Conservation (phyloP, 805 yeast genomes). For the Wickerhamomyces mucosus region DNA sequence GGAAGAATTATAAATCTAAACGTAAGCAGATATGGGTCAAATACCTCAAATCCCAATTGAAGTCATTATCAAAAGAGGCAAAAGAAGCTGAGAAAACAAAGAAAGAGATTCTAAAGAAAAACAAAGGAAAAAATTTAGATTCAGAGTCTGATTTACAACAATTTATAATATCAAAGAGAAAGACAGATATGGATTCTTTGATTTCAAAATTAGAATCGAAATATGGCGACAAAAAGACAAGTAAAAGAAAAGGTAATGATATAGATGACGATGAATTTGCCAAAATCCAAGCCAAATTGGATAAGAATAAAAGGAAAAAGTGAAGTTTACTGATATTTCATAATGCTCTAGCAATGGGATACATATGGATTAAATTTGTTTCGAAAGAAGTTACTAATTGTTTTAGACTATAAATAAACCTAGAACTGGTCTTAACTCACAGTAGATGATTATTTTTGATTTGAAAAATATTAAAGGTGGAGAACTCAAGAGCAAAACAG, state of each 20-base stretch:
- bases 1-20: constrained; percentile 40
- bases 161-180: constrained; percentile 39
- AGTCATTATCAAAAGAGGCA: constrained; percentile 43
- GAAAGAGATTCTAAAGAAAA: constrained; percentile 26
- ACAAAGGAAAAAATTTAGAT: constrained; percentile 16
- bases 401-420: too few relatives aligned
- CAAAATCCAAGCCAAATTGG: constrained; percentile 30
- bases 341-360: too few relatives aligned
- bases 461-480: too few relatives aligned
- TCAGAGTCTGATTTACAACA: constrained; percentile 34
- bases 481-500: too few relatives aligned
- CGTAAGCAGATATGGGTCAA: constrained; percentile 38
- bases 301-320: constrained; percentile 19
- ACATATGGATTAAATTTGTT: too few relatives aligned
- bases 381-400: too few relatives aligned
- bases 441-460: too few relatives aligned
- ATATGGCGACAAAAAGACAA: constrained; percentile 29
- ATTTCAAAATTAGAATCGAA: constrained; percentile 40
- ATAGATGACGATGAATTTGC: constrained; percentile 44
- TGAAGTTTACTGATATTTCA: too few relatives aligned
- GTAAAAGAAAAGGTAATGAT: constrained; percentile 22
- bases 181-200: constrained; percentile 33
- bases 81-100: constrained; percentile 47
- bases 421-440: too few relatives aligned
- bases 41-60: constrained; percentile 32